Evolutionary conservation across 768 basidiomycete genomes (phyloP), one percentile per base, ranked within the genome.

Genomic region (Lepiota venenata): DNA sequence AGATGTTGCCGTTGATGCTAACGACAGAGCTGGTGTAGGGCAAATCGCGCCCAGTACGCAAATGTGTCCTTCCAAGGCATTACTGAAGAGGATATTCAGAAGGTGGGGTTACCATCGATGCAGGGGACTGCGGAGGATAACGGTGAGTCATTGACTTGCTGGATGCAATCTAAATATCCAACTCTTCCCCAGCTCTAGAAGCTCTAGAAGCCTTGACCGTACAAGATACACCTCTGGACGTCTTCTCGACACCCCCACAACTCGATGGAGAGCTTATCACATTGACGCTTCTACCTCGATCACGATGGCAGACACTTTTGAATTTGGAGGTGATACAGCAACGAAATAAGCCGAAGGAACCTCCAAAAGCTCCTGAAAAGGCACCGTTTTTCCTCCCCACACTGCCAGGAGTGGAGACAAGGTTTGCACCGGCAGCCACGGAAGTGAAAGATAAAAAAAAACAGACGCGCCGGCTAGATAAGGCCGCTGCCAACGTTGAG

Each of bases 341-440:
- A 80, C 86, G 97, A 51, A 98, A 98, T 68, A 97, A 95, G 75
- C 94, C 97, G 11, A 93, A 89, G 69, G 95, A 97, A 58, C 83
- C 94, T 0, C 93, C 94, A 6, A 98, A 98, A 69, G 89, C 87
- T 21, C 92, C 93, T 11, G 96, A 98, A 71, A 82, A 92, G 56
- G 96, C 94, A 1, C 97, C 97, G 0, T 99, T 99, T 77, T 99
- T 98, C 77, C 74, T 99, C 14, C 97, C 96, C 18, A 93, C 94
- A 1, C 71, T 98, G 10, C 87, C 90, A 3, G 96, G 94, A 10
- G 81, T 93, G 10, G 92, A 95, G 54, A 78, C 84, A 15, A 81
- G 91, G 15, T 96, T 98, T 66, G 88, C 83, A 12, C 66, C 87
- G 4, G 61, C 65, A 56, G 71, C 58, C 61, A 76, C 69, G 68